Percentiles rank a stretch among this genome's conserved stretches.
Evolutionary conservation across 768 basidiomycete species (phyloP).

Genomic region (Wakefieldia striispora): DNA sequence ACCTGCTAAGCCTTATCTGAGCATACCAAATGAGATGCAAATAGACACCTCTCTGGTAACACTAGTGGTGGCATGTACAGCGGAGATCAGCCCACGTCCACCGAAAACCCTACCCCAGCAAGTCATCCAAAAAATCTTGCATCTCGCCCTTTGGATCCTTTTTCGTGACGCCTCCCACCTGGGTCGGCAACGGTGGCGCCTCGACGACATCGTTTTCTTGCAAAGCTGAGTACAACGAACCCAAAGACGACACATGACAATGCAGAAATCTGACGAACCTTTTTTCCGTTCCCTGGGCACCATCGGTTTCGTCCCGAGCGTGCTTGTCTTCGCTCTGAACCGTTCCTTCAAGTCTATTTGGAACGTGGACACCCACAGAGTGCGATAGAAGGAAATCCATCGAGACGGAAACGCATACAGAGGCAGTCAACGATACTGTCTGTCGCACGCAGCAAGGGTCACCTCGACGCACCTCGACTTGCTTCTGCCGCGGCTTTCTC

Average conservation of each 20-base stretch:
- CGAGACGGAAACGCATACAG: not conserved
- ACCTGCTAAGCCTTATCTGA: no score
- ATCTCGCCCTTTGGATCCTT: conserved; percentile 53
- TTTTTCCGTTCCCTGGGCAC: conserved; percentile 35
- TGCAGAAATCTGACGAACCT: conserved; percentile 26
- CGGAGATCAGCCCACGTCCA: not conserved
- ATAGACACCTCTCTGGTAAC: no score
- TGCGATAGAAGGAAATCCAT: not conserved
- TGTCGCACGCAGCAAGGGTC: no score
- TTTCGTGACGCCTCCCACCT: conserved; percentile 25
- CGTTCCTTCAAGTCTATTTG: conserved; percentile 54
- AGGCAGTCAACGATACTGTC: no score
- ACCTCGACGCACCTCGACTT: conserved; percentile 52
- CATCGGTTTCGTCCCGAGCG: conserved; percentile 39
- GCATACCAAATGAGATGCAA: no score
- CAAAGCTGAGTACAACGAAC: conserved; percentile 1
- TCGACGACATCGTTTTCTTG: conserved; percentile 38
- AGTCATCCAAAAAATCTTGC: conserved; percentile 72
- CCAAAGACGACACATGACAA: not conserved
- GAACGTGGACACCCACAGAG: not conserved
- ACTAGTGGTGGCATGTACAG: no score
- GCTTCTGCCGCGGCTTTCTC: conserved; percentile 78
- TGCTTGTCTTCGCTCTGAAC: conserved; percentile 55
- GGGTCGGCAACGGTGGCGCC: conserved; percentile 53
- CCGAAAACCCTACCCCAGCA: conserved; percentile 39